Percentiles rank a stretch among this genome's conserved stretches.
Evolutionary conservation across 1,284 basidiomycete genomes (phyloP).

Genomic region (Boletellus deceptivus): DNA sequence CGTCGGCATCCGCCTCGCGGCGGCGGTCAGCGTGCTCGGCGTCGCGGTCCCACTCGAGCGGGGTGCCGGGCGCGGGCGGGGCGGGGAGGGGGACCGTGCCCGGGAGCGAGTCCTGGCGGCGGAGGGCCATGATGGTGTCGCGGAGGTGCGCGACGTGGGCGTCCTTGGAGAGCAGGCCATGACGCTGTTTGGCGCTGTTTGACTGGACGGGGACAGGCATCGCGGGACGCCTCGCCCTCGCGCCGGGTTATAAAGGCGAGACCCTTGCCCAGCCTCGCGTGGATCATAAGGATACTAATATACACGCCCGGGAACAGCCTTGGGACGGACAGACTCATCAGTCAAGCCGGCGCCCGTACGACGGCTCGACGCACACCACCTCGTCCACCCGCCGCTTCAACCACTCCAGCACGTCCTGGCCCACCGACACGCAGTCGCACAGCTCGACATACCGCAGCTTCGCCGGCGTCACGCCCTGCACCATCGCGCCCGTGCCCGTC

Average conservation of each 20-base stretch:
- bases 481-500: conserved; percentile 28
- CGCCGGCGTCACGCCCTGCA: conserved; percentile 42
- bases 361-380: conserved; percentile 57
- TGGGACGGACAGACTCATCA: background rate
- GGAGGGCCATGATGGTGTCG: conserved; percentile 13
- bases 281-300: conserved; percentile 4
- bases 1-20: conserved; percentile 59
- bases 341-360: conserved; percentile 29
- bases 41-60: conserved; percentile 64
- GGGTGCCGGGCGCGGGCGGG: background rate
- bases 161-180: conserved; percentile 2
- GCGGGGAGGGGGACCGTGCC: conserved; percentile 15
- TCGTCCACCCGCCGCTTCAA: conserved; percentile 55
- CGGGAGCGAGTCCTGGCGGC: background rate
- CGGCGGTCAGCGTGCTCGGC: conserved; percentile 62
- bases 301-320: background rate
- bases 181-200: background rate
- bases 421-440: conserved; percentile 59
- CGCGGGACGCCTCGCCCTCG: too few species aligned
- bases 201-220: background rate
- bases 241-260: too few species aligned
- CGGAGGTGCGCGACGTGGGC: conserved; percentile 5
- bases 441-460: conserved; percentile 57
- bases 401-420: conserved; percentile 65
- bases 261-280: too few species aligned